Evolutionary conservation across 2,329 filamentous ascomycete genomes (phyloP), one percentile per base, ranked within the genome.

Genomic region (Sordariomycetes sp.): DNA sequence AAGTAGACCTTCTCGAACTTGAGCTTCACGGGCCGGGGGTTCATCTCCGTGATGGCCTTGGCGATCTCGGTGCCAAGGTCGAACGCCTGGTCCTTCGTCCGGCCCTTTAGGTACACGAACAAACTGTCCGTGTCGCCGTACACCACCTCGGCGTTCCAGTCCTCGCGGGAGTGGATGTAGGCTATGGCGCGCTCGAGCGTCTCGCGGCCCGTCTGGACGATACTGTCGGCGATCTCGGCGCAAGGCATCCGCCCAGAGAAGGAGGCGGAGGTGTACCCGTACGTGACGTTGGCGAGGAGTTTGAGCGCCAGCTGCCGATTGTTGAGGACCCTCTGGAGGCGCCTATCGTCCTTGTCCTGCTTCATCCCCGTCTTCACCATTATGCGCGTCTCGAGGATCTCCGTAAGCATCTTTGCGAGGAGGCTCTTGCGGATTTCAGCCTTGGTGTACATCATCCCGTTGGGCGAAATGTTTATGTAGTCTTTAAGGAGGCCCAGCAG

Each of bases 311-410:
- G 77, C 65, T 99, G 94, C 66, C 94, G 80, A 69, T 97, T 96
- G 74, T 99, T 95, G 20, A 97, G 77, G 14, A 97, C 80, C 61
- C 88, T 86, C 66, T 97, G 93, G 18, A 97, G 73, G 0, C 83
- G 82, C 69, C 85, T 92, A 73, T 97, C 92, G 59, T 93, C 86
- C 69, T 92, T 94, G 71, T 96, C 90, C 60, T 85, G 78, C 69
- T 96, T 96, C 93, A 99, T 97, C 14, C 93, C 92, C 64, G 85
- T 89, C 72, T 99, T 99, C 60, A 99, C 89, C 94, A 99, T 99
- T 40, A 97, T 87, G 61, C 94, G 83, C 6, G 94, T 97, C 71
- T 97, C 93, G 14, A 99, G 78, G 25, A 99, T 95, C 72, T 99
- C 94, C 2, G 88, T 87, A 61, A 99, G 76, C 94, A 99, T 99